These are phyloP conservation scores for Garcia nutans DNA, from an alignment of 345 rosid genomes.

Conservation along the genomic window DNA sequence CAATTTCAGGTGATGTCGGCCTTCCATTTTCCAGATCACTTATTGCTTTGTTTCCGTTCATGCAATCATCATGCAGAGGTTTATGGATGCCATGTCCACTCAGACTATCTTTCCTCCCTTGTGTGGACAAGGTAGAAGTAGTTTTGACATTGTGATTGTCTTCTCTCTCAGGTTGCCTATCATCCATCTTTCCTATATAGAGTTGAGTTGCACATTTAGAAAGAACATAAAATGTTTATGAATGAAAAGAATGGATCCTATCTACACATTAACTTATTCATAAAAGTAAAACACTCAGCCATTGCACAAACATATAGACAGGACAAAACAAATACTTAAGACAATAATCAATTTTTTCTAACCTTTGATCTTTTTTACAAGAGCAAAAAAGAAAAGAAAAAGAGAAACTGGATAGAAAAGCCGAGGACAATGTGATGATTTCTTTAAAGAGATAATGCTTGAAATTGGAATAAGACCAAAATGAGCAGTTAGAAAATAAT, in stretches of 20 bases:
- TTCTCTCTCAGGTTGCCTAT: constrained; percentile 14
- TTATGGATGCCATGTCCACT: constrained; percentile 28
- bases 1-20: constrained; percentile 52
- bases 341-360: not conserved
- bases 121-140: constrained; percentile 27
- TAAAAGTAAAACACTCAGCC: not conserved
- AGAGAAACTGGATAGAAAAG: not conserved
- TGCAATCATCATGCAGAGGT: constrained; percentile 19
- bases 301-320: not conserved
- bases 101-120: constrained; percentile 25
- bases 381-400: not conserved
- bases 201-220: constrained; percentile 7
- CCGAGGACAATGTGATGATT: not conserved
- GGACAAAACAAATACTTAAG: not conserved
- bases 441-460: too few species aligned
- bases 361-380: not conserved
- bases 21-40: constrained; percentile 21
- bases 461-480: too few species aligned
- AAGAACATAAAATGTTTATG: not conserved
- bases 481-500: too few species aligned
- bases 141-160: constrained; percentile 5
- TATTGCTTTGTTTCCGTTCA: constrained; percentile 24
- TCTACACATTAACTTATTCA: not conserved
- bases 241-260: not conserved
- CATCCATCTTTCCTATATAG: constrained; percentile 28